Conservation (phyloP, 2,329 filamentous ascomycete genomes). For the Fusarium devonianum region DNA sequence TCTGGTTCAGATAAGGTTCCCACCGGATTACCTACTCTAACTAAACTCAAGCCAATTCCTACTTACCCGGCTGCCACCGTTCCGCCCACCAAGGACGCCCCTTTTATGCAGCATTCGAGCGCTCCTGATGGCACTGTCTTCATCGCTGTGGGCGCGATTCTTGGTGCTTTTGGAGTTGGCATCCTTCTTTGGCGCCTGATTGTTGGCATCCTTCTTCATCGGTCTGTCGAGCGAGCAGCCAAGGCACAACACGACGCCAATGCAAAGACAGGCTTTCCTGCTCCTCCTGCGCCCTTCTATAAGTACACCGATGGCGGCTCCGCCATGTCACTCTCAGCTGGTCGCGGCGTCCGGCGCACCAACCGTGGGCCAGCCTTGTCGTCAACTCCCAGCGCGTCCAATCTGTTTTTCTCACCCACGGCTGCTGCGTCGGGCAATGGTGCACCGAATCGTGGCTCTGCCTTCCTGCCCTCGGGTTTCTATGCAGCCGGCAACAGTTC, state of each 20-base stretch:
- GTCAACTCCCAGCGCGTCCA: conserved; percentile 67
- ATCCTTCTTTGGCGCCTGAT: conserved; percentile 88
- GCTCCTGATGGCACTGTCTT: conserved; percentile 95
- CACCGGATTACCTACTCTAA: conserved; percentile 53
- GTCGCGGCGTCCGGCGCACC: conserved; percentile 60
- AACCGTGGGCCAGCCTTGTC: conserved; percentile 61
- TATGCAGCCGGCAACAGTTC: conserved; percentile 75
- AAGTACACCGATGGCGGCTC: conserved; percentile 69
- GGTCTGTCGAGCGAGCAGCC: conserved; percentile 87
- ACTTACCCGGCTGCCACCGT: conserved; percentile 77
- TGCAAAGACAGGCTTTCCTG: conserved; percentile 71
- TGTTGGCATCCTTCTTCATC: conserved; percentile 89
- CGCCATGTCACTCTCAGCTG: conserved; percentile 58
- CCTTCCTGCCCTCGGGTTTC: conserved; percentile 90
- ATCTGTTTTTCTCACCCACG: conserved; percentile 95
- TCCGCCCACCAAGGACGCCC: conserved; percentile 82
- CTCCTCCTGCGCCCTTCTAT: conserved; percentile 67
- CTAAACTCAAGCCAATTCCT: conserved; percentile 49
- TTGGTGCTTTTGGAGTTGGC: conserved; percentile 82
- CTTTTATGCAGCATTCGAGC: conserved; percentile 88
- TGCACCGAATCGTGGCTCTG: conserved; percentile 71
- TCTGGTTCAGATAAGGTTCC: conserved; percentile 34
- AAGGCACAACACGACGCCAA: conserved; percentile 74
- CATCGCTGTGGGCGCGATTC: conserved; percentile 87
- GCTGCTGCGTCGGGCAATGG: conserved; percentile 72